Evolutionary conservation across 2,329 filamentous ascomycete genomes (phyloP), one percentile per base, ranked within the genome.

Genomic region (Trichoderma gracile): DNA sequence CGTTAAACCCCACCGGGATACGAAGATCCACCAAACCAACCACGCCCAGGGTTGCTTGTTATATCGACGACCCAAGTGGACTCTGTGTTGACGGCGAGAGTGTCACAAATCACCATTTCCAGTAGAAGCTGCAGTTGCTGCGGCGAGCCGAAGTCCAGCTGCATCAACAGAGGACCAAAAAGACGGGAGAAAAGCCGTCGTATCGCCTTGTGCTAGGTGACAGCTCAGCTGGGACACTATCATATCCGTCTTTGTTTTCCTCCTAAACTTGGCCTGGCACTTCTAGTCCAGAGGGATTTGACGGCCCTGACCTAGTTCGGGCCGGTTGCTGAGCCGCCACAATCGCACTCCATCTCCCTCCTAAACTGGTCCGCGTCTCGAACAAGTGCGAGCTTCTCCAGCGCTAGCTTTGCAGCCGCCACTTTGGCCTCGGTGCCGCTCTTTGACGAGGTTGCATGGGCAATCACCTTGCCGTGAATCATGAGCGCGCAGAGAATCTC

Each of bases 351-450:
- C 64, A 63, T 65, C 27, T 63, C 58, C 23, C n/a, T 33, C 17
- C 52, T 55, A 49, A 63, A 63, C 3, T 63, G 60, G 30, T 19
- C 53, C 30, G 12, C 27, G 53, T 63, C 52, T n/a, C 33, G 60
- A 12, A 63, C 40, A 27, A 27, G 45, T 47, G 47, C 63, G 30
- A 66, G 57, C 21, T 47, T 42, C 54, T 54, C 43, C 60, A 66
- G 42, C 61, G 61, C 65, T 50, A 66, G 78, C 68, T 86, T 84
- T 14, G 89, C 88, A 0, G 85, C 89, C 14, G 81, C 81, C 5
- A 90, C 75, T 76, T 93, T 93, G 0, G 91, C 92, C 75, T 93
- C 90, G 53, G 90, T 82, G 0, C 85, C 84, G 57, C 87, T 92
- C 68, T 81, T 84, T 4, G 49, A 33, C 1, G 85, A 85, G 42